These are phyloP conservation scores for Eustoma russellianum DNA, from an alignment of 257 asterid genomes.

Conservation along the genomic window DNA sequence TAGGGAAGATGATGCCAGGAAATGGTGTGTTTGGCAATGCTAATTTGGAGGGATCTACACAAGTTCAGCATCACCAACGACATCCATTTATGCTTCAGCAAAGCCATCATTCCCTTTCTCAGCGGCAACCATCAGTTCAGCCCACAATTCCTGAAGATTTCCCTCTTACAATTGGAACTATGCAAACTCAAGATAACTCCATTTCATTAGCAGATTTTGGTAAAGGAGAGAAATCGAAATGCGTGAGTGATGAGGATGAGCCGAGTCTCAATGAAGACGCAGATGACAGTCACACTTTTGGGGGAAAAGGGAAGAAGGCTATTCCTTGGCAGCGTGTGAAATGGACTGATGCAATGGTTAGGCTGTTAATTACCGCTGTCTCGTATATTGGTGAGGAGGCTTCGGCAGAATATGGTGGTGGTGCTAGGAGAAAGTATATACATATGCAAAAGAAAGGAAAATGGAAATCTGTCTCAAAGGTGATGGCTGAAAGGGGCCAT, in stretches of 20 bases:
- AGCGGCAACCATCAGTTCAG: slow-evolving; percentile 30
- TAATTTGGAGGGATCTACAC: slow-evolving; percentile 37
- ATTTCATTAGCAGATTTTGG: slow-evolving; percentile 27
- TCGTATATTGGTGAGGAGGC: slow-evolving; percentile 66
- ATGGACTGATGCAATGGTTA: slow-evolving; percentile 58
- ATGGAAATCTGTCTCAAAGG: slow-evolving; percentile 78
- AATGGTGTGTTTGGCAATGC: slow-evolving; percentile 38
- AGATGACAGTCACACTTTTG: slow-evolving; percentile 22
- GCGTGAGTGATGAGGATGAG: slow-evolving; percentile 66
- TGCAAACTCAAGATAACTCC: slow-evolving; percentile 33
- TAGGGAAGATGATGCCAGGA: slow-evolving; percentile 40
- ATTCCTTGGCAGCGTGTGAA: slow-evolving; percentile 52
- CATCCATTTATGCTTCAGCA: slow-evolving; percentile 23
- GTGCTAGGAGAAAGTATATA: slow-evolving; percentile 34
- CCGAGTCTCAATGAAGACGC: slow-evolving; percentile 46
- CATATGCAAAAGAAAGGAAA: slow-evolving; percentile 68
- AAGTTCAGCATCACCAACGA: slow-evolving; percentile 43
- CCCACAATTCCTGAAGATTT: slow-evolving; percentile 37
- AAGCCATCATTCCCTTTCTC: slow-evolving; percentile 17
- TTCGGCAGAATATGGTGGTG: slow-evolving; percentile 31
- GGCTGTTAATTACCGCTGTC: slow-evolving; percentile 60
- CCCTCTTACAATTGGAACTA: slow-evolving; percentile 44
- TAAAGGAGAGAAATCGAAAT: slow-evolving; percentile 36
- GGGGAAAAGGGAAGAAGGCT: slow-evolving; percentile 39
- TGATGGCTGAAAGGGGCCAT: slow-evolving; percentile 80